Evolutionary conservation across 2,329 filamentous ascomycete genomes (phyloP).

Genomic region (Trichoderma asperellum): DNA sequence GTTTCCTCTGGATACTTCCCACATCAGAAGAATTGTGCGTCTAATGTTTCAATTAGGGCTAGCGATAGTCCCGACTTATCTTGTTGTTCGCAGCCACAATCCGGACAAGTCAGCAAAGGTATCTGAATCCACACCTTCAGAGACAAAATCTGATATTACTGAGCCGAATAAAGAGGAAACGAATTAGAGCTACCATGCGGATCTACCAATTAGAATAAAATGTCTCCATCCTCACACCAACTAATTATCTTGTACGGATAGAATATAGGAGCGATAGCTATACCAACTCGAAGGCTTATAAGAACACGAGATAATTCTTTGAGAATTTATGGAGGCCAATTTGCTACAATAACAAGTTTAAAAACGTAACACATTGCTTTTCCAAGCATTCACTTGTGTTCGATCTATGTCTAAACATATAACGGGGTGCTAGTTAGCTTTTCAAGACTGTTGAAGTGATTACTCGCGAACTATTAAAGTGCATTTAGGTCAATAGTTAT

Average conservation of each 20-base stretch:
- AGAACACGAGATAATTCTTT: neutral
- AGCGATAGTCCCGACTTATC: constrained; percentile 8
- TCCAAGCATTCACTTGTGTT: neutral
- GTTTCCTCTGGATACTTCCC: neutral
- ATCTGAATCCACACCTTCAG: neutral
- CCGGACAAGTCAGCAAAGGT: neutral
- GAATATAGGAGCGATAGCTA: neutral
- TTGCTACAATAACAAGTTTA: neutral
- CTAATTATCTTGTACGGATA: neutral
- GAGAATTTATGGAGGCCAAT: neutral
- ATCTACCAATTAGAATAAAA: neutral
- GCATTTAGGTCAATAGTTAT: no score
- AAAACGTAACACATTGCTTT: neutral
- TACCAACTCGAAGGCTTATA: neutral
- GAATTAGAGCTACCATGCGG: neutral
- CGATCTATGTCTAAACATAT: neutral
- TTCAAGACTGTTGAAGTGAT: neutral
- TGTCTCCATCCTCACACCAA: neutral
- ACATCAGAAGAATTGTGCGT: neutral
- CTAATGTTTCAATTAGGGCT: constrained; percentile 14
- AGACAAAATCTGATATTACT: neutral
- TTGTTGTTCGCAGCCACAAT: constrained; percentile 5
- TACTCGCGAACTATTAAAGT: neutral
- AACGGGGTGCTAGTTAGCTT: neutral
- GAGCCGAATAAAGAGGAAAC: neutral